A percentile compares a stretch with the other conserved stretches of the same genome.
phyloP scores from a whole-genome alignment of 2,329 filamentous ascomycete genomes.

The Verticillium alfalfae region DNA sequence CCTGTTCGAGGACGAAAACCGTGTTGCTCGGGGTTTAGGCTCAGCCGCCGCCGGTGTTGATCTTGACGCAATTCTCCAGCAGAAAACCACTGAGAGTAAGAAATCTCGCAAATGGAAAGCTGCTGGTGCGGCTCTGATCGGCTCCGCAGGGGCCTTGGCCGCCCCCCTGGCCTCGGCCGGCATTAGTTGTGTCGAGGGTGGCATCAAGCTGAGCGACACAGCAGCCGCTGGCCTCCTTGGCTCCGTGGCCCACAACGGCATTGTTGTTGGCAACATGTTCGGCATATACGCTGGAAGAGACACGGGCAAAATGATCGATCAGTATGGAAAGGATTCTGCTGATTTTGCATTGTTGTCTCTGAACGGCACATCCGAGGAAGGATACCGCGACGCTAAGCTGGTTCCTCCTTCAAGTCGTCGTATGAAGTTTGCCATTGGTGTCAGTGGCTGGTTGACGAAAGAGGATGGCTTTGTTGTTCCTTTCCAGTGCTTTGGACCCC shows the following conservation, averaged over 20 bases:
- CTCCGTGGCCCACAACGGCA: conserved; percentile 69
- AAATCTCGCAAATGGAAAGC: conserved; percentile 63
- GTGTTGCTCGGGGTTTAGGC: conserved; percentile 69
- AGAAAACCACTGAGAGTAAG: conserved; percentile 54
- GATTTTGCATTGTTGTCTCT: conserved; percentile 85
- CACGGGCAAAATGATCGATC: conserved; percentile 79
- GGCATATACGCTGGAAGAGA: conserved; percentile 86
- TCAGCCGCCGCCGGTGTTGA: conserved; percentile 57
- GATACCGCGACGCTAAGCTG: conserved; percentile 43
- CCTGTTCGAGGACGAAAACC: conserved; percentile 66
- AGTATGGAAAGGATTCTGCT: conserved; percentile 79
- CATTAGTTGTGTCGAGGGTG: conserved; percentile 73
- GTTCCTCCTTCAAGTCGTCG: conserved; percentile 55
- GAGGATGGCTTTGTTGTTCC: conserved; percentile 68
- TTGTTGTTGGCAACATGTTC: conserved; percentile 79
- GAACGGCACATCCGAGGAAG: conserved; percentile 38
- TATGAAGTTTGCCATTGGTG: conserved; percentile 74
- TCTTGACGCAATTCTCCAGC: conserved; percentile 20
- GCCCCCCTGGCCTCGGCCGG: conserved; percentile 73
- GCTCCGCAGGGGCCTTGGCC: conserved; percentile 65
- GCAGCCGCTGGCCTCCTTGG: conserved; percentile 76
- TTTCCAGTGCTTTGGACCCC: conserved; percentile 67
- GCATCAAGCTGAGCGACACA: conserved; percentile 66
- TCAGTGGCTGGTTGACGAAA: conserved; percentile 75
- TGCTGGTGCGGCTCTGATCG: conserved; percentile 60